phyloP scores from a whole-genome alignment of 108 stramenopile genomes.

The Skeletonema costatum region DNA sequence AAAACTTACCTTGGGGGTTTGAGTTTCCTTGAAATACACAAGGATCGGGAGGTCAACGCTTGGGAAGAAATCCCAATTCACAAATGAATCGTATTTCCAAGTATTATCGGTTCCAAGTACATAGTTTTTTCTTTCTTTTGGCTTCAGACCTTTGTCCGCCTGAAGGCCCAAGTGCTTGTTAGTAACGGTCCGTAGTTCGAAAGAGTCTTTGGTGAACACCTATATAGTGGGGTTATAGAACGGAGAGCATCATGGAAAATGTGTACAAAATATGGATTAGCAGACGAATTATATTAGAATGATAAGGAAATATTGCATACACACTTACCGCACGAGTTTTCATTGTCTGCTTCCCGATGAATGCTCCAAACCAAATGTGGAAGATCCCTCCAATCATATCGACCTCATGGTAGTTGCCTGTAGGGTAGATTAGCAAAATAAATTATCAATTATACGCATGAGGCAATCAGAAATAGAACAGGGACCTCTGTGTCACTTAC shows the following conservation, averaged over 20 bases:
- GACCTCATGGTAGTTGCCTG: slow-evolving; percentile 15
- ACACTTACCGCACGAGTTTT: slow-evolving; percentile 40
- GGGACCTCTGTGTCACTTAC: slow-evolving; percentile 9
- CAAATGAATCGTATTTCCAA: slow-evolving; percentile 40
- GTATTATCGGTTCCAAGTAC: slow-evolving; percentile 44
- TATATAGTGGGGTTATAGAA: not conserved
- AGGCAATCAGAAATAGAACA: not conserved
- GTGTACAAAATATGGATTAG: not conserved
- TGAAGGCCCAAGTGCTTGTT: slow-evolving; percentile 39
- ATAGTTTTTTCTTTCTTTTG: slow-evolving; percentile 43
- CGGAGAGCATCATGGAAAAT: not conserved
- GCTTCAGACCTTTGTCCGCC: slow-evolving; percentile 32
- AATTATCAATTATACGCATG: not conserved
- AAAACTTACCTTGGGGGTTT: slow-evolving; percentile 40
- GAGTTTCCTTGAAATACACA: slow-evolving; percentile 57
- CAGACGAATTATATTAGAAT: not conserved
- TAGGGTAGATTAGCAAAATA: not conserved
- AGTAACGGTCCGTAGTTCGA: slow-evolving; percentile 37
- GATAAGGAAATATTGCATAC: not conserved
- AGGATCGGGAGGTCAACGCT: slow-evolving; percentile 45
- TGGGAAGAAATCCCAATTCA: slow-evolving; percentile 57
- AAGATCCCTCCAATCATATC: slow-evolving; percentile 42
- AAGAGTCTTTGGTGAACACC: slow-evolving; percentile 15
- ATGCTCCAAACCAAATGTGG: slow-evolving; percentile 44
- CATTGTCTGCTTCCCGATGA: slow-evolving; percentile 51